A percentile compares a stretch with the other conserved stretches of the same genome.
phyloP scores from a whole-genome alignment of 2,329 filamentous ascomycete genomes.

The Trichophaea hybrida region DNA sequence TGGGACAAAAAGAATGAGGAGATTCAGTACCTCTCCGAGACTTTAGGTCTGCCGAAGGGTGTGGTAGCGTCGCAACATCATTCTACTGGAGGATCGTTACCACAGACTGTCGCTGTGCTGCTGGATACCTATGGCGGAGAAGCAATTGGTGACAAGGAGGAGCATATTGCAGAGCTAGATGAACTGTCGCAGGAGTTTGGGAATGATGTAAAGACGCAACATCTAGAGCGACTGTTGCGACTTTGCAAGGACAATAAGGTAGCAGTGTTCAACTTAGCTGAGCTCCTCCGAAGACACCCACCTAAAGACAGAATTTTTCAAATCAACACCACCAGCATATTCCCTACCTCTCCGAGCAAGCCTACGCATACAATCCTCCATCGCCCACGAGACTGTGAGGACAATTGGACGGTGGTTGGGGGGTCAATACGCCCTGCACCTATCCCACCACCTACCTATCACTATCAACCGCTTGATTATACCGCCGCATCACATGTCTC shows the following conservation, averaged over 20 bases:
- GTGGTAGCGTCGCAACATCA: slow-evolving; percentile 22
- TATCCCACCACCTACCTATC: slow-evolving; percentile 5
- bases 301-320: background rate
- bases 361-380: background rate
- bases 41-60: slow-evolving; percentile 17
- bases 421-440: slow-evolving; percentile 1
- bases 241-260: slow-evolving; percentile 25
- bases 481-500: background rate
- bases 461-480: slow-evolving; percentile 9
- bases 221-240: slow-evolving; percentile 21
- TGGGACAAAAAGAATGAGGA: slow-evolving; percentile 22
- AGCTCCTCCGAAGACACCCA: slow-evolving; percentile 13
- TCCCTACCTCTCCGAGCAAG: background rate
- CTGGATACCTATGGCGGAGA: slow-evolving; percentile 12
- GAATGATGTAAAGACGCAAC: slow-evolving; percentile 9
- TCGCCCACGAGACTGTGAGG: background rate
- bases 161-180: slow-evolving; percentile 21
- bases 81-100: slow-evolving; percentile 15
- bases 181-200: slow-evolving; percentile 11
- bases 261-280: slow-evolving; percentile 23
- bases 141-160: slow-evolving; percentile 11
- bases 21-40: slow-evolving; percentile 20
- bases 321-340: background rate
- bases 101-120: slow-evolving; percentile 18
- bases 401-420: slow-evolving; percentile 9